phyloP scores from a whole-genome alignment of 2,329 filamentous ascomycete genomes.

The Paraconiothyrium brasiliense region DNA sequence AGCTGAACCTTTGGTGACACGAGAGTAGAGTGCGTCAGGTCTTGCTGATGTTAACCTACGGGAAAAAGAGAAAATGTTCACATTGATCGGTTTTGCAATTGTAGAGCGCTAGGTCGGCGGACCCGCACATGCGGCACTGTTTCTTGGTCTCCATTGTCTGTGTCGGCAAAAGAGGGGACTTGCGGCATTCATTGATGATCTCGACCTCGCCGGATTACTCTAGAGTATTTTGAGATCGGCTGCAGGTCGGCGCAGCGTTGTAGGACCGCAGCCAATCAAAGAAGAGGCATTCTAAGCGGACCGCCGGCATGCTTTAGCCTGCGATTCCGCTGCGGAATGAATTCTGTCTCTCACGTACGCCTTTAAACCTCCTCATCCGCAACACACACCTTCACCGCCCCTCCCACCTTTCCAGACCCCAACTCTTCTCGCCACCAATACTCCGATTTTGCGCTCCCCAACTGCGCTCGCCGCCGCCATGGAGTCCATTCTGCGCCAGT shows the following conservation, averaged over 20 bases:
- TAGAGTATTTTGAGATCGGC: slow-evolving; percentile 24
- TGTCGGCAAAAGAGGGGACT: slow-evolving; percentile 15
- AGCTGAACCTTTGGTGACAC: background rate
- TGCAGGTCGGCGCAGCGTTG: slow-evolving; percentile 23
- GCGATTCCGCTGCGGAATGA: slow-evolving; percentile 35
- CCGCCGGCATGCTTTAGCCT: slow-evolving; percentile 26
- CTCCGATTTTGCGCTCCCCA: slow-evolving; percentile 5
- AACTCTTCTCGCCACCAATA: background rate
- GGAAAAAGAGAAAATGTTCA: background rate
- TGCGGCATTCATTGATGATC: slow-evolving; percentile 20
- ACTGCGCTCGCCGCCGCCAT: slow-evolving; percentile 61
- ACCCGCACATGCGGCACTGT: slow-evolving; percentile 3
- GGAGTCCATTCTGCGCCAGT: slow-evolving; percentile 95
- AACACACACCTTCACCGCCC: slow-evolving; percentile 7
- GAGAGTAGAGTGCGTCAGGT: background rate
- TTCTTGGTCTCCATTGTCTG: background rate
- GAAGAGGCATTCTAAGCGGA: slow-evolving; percentile 36
- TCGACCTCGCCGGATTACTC: slow-evolving; percentile 26
- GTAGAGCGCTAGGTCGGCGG: background rate
- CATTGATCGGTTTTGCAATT: background rate
- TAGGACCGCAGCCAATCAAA: slow-evolving; percentile 34
- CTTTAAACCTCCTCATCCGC: slow-evolving; percentile 8
- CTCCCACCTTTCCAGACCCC: slow-evolving; percentile 13
- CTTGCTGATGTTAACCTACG: background rate
- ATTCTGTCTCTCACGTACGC: slow-evolving; percentile 32